A percentile compares a stretch with the other conserved stretches of the same genome.
phyloP scores from a whole-genome alignment of 176 grass and related monocot genomes.

The Triticum timopheevii region DNA sequence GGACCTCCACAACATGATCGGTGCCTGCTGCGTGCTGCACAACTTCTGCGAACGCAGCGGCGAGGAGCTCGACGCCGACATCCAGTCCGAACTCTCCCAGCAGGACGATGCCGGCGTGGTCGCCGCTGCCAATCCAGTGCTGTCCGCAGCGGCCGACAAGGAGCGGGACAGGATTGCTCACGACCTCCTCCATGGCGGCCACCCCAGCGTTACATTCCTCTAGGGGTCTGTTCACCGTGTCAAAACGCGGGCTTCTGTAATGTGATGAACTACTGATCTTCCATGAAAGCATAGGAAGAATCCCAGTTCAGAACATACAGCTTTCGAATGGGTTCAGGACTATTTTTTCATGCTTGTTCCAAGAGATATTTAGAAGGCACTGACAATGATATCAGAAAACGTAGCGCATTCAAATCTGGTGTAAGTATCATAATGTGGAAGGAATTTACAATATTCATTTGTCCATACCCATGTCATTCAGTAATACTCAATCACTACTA shows the following conservation, averaged over 20 bases:
- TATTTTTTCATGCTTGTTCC: background rate
- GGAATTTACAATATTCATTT: conserved; percentile 6
- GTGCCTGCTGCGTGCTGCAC: conserved; percentile 75
- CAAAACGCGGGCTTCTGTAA: background rate
- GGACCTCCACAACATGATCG: conserved; percentile 62
- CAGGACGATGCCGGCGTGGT: conserved; percentile 37
- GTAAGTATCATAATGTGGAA: conserved; percentile 3
- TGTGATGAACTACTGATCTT: background rate
- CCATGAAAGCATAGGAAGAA: background rate
- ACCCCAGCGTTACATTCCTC: conserved; percentile 6
- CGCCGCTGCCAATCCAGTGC: conserved; percentile 25
- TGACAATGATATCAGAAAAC: background rate
- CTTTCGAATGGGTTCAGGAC: background rate
- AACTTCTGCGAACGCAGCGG: conserved; percentile 69
- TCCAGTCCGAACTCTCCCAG: conserved; percentile 31
- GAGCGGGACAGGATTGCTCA: conserved; percentile 67
- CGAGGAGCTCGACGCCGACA: conserved; percentile 42
- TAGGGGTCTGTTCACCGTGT: conserved; percentile 4
- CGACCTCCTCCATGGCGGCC: conserved; percentile 48
- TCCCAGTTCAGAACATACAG: background rate
- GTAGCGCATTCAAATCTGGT: background rate
- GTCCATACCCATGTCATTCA: background rate
- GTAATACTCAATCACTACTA: background rate
- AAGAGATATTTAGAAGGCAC: background rate
- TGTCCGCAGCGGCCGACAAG: conserved; percentile 34